Conservation (phyloP, 2,329 filamentous ascomycete genomes). For the Talaromyces sp. region DNA sequence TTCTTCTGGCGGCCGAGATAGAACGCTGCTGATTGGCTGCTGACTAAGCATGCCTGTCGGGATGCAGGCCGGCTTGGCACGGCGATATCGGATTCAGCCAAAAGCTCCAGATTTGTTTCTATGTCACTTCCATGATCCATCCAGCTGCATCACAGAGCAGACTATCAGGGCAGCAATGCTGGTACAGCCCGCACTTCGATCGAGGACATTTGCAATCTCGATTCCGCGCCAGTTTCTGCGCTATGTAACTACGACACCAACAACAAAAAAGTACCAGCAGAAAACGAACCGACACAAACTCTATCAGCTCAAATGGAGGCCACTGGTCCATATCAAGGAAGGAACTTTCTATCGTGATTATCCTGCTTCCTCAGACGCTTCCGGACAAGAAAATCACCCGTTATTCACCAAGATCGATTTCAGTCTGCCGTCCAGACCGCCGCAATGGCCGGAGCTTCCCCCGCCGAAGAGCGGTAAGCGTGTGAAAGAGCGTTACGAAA, state of each 20-base stretch:
- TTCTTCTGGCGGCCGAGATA: neutral
- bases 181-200: conserved; percentile 25
- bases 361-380: conserved; percentile 48
- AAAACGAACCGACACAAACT: neutral
- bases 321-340: conserved; percentile 67
- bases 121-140: neutral
- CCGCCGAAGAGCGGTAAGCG: neutral
- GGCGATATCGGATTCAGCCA: neutral
- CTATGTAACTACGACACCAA: neutral
- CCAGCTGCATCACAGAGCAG: neutral
- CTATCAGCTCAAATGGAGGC: conserved; percentile 24
- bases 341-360: conserved; percentile 79
- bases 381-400: conserved; percentile 58
- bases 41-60: neutral
- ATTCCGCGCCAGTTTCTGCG: conserved; percentile 15
- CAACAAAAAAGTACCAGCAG: neutral
- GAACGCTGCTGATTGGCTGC: neutral
- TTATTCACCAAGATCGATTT: conserved; percentile 70
- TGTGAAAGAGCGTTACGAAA: conserved; percentile 1
- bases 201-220: conserved; percentile 14
- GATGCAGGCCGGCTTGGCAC: neutral
- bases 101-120: too few relatives aligned
- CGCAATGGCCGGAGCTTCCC: conserved; percentile 5
- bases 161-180: conserved; percentile 22
- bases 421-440: conserved; percentile 53